Base-by-base conservation (phyloP, 805 yeast genomes). In the Yarrowia bubula region DNA sequence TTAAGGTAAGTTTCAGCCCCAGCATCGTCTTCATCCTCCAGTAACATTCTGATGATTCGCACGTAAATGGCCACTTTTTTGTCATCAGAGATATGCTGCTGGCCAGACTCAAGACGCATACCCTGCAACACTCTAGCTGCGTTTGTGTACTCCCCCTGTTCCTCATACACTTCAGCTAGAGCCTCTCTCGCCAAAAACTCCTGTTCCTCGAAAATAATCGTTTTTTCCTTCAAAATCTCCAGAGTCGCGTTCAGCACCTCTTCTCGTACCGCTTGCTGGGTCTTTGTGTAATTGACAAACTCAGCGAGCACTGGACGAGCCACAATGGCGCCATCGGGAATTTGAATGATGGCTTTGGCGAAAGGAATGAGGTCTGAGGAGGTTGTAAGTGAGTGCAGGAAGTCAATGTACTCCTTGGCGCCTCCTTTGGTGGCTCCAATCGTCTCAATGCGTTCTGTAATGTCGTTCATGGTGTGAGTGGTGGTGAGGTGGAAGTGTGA, bases 81-180 rank as follows among this genome's bases (percentile, higher is more conserved):
- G 18, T 66, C 69, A 51, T 71, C 73, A 14, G 71, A 43, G 15
- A 72, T 57, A 10, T 64, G 57, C 14, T 70, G 64, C 53, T 65
- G 67, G 32, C 37, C 48, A 17, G 46, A 5, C 69, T 65, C 37
- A 67, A 70, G 17, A 68, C 65, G 3, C 68, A 48, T 65, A 6
- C 71, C 74, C 32, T 70, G 72, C 1, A 74, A 68, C 2, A 69
- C 44, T 9, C 51, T 44, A 0, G 75, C 76, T 2, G 75, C 75
- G 18, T 66, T 39, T 14, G 60, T 53, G 51, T 57, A 66, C 31
- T 68, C 67, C 8, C 55, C 66, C 4, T 64, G 64, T 7, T 48
- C 17, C 44, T 71, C 71, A 64, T 67, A 72, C 17, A 71, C 38
- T 10, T 66, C 67, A 3, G 75, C 74, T 18, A 73, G 68, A 4